Percentiles rank a stretch among this genome's conserved stretches.
Evolutionary conservation across 2,329 filamentous ascomycete species (phyloP).

Genomic region (Leptographium wingfieldii): DNA sequence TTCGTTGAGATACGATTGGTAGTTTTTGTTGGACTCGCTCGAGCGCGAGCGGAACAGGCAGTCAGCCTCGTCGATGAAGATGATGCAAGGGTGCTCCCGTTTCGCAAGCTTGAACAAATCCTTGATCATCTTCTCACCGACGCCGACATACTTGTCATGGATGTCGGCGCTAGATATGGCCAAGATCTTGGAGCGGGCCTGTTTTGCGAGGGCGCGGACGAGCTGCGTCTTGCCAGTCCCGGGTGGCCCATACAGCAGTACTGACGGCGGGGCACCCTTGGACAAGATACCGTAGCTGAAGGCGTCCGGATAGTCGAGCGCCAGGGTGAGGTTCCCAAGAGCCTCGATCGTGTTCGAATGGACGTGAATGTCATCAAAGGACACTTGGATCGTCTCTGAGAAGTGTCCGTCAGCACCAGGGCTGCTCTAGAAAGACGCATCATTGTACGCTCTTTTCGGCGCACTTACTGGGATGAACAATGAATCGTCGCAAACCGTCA

Average conservation of each 20-base stretch:
- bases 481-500: background rate
- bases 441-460: background rate
- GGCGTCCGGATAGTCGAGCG: background rate
- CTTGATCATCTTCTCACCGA: conserved; percentile 17
- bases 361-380: background rate
- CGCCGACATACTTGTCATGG: conserved; percentile 11
- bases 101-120: conserved; percentile 15
- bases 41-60: conserved; percentile 6
- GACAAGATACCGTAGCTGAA: conserved; percentile 14
- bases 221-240: conserved; percentile 19
- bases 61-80: conserved; percentile 20
- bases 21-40: background rate
- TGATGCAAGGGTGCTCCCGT: conserved; percentile 16
- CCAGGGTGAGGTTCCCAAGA: background rate
- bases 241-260: conserved; percentile 18
- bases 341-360: background rate
- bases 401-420: background rate
- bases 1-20: conserved; percentile 12
- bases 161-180: conserved; percentile 10
- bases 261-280: conserved; percentile 11
- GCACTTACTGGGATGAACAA: background rate
- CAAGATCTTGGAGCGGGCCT: conserved; percentile 14
- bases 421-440: background rate
- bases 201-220: conserved; percentile 13
- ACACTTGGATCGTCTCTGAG: background rate